A percentile compares a stretch with the other conserved stretches of the same genome.
Evolutionary conservation across 495 filamentous ascomycete species (phyloP).

Genomic region (Tuber magnatum): DNA sequence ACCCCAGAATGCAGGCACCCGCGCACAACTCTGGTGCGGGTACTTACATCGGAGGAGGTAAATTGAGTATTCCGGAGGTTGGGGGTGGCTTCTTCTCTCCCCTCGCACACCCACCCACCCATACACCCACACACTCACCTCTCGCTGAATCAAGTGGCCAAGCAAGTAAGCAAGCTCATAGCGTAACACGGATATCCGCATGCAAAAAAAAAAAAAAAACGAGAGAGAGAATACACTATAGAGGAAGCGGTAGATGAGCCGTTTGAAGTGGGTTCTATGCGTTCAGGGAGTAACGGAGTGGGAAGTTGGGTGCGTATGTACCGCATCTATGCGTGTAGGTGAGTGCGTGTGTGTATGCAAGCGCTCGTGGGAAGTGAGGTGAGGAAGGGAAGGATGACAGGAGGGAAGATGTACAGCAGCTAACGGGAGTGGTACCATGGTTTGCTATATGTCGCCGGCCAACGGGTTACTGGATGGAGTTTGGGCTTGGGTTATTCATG

Average conservation of each 20-base stretch:
- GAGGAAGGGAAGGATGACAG: background rate
- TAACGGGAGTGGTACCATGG: background rate
- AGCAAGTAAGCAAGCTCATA: background rate
- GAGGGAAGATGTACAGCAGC: background rate
- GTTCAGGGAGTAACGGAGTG: background rate
- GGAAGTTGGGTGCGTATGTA: background rate
- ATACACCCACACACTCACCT: background rate
- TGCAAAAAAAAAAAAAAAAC: background rate
- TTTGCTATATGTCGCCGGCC: constrained; percentile 1
- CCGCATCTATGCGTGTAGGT: no score
- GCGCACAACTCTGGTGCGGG: background rate
- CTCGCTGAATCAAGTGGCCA: background rate
- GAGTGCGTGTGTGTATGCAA: no score
- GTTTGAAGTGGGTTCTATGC: constrained; percentile 2
- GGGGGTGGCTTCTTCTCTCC: background rate
- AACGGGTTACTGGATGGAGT: constrained; percentile 3
- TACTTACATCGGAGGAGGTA: background rate
- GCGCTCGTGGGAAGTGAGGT: background rate
- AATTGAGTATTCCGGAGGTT: constrained; percentile 1
- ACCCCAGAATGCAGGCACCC: background rate
- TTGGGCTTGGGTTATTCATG: background rate
- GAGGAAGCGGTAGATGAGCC: background rate
- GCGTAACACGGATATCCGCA: background rate
- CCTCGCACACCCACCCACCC: no score
- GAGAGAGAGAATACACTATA: background rate